Evolutionary conservation across 169 alveolate species (phyloP).

Genomic region (Fabrea salina): DNA sequence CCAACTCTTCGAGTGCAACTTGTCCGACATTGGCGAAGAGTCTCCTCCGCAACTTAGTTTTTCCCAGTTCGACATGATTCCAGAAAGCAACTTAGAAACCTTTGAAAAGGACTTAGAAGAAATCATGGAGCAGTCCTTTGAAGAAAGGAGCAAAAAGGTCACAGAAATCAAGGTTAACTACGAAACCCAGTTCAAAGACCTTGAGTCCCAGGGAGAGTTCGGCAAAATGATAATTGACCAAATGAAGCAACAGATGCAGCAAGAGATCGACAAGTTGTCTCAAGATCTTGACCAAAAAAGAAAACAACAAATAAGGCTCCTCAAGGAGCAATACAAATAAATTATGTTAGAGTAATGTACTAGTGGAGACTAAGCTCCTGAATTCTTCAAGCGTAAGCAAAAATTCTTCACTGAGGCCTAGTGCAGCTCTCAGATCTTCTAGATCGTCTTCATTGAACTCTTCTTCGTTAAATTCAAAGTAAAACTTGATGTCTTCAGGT

Average conservation of each 20-base stretch:
- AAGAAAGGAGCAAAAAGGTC: background rate
- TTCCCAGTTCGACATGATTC: background rate
- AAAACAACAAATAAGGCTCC: background rate
- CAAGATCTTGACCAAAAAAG: background rate
- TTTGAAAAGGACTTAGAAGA: background rate
- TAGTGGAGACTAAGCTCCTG: too few relatives aligned
- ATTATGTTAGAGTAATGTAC: too few relatives aligned
- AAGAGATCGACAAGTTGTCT: background rate
- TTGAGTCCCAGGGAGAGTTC: background rate
- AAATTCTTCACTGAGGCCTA: too few relatives aligned
- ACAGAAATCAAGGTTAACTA: slow-evolving; percentile 8
- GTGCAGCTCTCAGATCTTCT: too few relatives aligned
- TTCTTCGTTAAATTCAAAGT: too few relatives aligned
- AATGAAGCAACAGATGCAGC: background rate
- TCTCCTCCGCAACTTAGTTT: background rate
- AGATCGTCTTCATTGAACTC: too few relatives aligned
- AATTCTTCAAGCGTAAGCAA: too few relatives aligned
- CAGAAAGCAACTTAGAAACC: background rate
- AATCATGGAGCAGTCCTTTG: background rate
- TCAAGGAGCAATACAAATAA: slow-evolving; percentile 13
- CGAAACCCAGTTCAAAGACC: background rate
- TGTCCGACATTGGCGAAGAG: background rate
- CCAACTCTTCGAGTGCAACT: background rate
- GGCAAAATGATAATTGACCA: background rate
- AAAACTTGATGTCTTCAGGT: too few relatives aligned